A percentile compares a stretch with the other conserved stretches of the same genome.
Conservation (phyloP, 2,329 filamentous ascomycete species). For the Paraphaeosphaeria sporulosa region DNA sequence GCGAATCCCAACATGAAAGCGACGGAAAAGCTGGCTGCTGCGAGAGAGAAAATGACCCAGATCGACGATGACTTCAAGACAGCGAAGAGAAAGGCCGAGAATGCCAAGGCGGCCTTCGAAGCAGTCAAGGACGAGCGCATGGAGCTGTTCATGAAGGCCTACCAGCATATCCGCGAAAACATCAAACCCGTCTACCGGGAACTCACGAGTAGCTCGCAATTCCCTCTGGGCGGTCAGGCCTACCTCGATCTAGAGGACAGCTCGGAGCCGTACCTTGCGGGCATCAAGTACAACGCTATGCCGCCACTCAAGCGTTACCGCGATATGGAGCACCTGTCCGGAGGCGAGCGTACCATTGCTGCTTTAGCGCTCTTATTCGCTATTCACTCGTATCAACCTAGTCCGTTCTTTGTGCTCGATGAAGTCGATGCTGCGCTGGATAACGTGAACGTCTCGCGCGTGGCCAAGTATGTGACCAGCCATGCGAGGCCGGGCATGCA, state of each 20-base stretch:
- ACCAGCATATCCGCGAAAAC: constrained; percentile 92
- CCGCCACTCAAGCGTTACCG: constrained; percentile 97
- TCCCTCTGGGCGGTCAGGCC: constrained; percentile 85
- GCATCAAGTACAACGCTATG: constrained; percentile 99
- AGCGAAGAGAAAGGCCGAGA: constrained; percentile 75
- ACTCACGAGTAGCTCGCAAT: constrained; percentile 87
- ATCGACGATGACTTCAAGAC: constrained; percentile 91
- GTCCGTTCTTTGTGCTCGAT: constrained; percentile 96
- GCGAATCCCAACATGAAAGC: constrained; percentile 97
- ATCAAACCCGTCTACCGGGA: constrained; percentile 95
- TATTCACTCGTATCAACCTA: constrained; percentile 94
- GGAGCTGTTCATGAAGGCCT: constrained; percentile 94
- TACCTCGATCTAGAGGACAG: constrained; percentile 96
- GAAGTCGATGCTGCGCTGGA: constrained; percentile 98
- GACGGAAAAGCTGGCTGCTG: constrained; percentile 86
- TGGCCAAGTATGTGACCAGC: constrained; percentile 94
- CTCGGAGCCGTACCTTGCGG: constrained; percentile 94
- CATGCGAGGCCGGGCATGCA: constrained; percentile 98
- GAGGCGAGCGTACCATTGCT: constrained; percentile 98
- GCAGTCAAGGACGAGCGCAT: constrained; percentile 81
- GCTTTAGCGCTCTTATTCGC: constrained; percentile 95
- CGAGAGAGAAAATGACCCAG: constrained; percentile 80
- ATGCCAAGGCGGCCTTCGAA: constrained; percentile 83
- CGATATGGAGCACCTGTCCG: constrained; percentile 98
- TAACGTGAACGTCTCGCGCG: constrained; percentile 94